A percentile compares a stretch with the other conserved stretches of the same genome.
Conservation (phyloP, 83 land plant species). For the Picea mariana region DNA sequence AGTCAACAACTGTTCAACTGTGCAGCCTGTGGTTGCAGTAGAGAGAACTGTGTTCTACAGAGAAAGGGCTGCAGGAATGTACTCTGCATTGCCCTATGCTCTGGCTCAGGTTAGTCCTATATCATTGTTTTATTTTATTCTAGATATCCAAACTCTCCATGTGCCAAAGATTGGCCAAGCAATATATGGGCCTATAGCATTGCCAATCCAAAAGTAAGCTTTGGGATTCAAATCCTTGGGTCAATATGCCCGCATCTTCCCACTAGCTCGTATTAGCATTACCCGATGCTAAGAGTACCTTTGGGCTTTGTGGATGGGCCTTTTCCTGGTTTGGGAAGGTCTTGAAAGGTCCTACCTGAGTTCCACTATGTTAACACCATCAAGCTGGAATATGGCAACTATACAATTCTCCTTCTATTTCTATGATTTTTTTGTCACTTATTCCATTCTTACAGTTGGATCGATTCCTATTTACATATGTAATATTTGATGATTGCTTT, state of each 20-base stretch:
- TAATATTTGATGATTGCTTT: not conserved
- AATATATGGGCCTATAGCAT: no score
- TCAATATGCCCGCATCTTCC: no score
- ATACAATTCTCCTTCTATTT: not conserved
- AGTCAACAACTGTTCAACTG: not conserved
- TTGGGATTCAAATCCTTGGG: no score
- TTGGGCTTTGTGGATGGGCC: no score
- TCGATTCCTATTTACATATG: not conserved
- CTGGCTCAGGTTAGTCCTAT: not conserved
- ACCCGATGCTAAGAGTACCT: no score
- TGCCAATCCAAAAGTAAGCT: no score
- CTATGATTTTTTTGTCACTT: no score
- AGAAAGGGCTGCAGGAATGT: constrained; percentile 8
- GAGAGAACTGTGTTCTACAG: constrained; percentile 3
- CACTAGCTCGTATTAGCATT: no score
- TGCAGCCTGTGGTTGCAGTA: not conserved
- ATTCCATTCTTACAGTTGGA: no score
- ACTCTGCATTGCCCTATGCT: not conserved
- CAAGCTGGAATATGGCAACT: not conserved
- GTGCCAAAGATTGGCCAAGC: not conserved
- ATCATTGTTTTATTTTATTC: not conserved
- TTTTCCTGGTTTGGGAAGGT: no score
- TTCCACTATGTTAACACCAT: not conserved
- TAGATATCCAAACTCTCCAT: not conserved
- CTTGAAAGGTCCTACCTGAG: no score